Base-by-base conservation (phyloP, 441 rosid genomes). In the Syzygium malaccense region DNA sequence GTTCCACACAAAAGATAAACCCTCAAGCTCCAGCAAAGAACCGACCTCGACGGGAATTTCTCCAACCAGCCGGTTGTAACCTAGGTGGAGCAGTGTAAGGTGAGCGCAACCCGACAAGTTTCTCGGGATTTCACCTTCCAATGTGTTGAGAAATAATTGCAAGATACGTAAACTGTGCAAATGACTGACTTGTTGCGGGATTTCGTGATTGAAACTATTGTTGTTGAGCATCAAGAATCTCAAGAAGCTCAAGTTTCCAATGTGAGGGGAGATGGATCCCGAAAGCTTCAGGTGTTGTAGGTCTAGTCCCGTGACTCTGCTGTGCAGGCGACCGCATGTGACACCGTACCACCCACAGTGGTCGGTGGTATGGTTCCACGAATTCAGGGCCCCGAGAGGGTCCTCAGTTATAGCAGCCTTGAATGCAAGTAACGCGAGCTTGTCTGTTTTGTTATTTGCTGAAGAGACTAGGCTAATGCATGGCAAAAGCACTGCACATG, bases 1-100 rank as follows among this genome's bases (percentile, higher is more conserved):
- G 26, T 68, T 68, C 0, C n/a, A n/a, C n/a, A n/a, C n/a, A 0
- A 68, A 68, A 4, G 1, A 0, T 0, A 68, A 1, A 33, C 0
- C 0, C 1, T 19, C 48, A 10, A 68, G 48, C 48, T 33, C 2
- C 14, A 19, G 0, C 8, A 33, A 68, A 33, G 8, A 3, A 19
- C 7, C 2, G 0, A 5, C 4, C 17, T 60, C 3, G 0, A 60
- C 0, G 18, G 66, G 32, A 60, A 60, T 60, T 60, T 28, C 66
- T 60, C 66, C 18, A 0, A 60, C 32, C 4, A 60, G 18, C 32
- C 0, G 32, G 17, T 60, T 28, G 8, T 0, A 0, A 0, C 0
- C 0, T 1, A 12, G 66, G 0, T 0, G 0, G 32, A 28, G 66
- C 0, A 0, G 0, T 12, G 17, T 6, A 60, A 60, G 66, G 32